Percentiles rank a stretch among this genome's conserved stretches.
Conservation (phyloP, 495 filamentous ascomycete species). For the Rhypophila decipiens region DNA sequence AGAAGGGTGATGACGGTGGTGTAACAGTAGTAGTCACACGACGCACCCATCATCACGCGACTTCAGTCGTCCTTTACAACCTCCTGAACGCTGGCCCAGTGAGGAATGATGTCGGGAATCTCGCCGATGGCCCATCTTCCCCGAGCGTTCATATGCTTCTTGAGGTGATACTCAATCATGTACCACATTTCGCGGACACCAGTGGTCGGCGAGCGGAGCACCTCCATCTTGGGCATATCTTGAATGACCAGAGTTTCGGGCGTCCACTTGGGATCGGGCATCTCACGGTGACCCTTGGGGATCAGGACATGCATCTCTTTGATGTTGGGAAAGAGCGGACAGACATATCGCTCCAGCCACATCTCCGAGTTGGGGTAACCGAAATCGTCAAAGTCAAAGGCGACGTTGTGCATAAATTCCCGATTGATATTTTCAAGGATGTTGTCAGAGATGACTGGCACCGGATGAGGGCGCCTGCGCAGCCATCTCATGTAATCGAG, state of each 20-base stretch:
- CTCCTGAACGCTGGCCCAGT: too few species aligned
- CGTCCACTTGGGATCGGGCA: not conserved
- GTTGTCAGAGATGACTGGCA: too few species aligned
- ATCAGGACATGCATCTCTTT: constrained; percentile 11
- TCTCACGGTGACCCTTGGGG: constrained; percentile 1
- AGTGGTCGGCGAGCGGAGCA: constrained; percentile 7
- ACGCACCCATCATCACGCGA: too few species aligned
- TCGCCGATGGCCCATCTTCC: too few species aligned
- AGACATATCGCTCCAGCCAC: not conserved
- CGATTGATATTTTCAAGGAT: not conserved
- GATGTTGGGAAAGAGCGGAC: constrained; percentile 7
- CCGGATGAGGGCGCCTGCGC: too few species aligned
- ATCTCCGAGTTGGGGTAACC: not conserved
- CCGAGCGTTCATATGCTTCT: too few species aligned
- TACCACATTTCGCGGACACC: constrained; percentile 9
- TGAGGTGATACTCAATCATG: too few species aligned
- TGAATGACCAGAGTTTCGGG: constrained; percentile 5
- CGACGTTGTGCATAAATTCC: constrained; percentile 8
- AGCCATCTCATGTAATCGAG: not conserved
- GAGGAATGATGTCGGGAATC: too few species aligned
- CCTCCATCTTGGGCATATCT: not conserved
- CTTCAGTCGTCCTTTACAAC: too few species aligned
- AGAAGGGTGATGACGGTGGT: too few species aligned
- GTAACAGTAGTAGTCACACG: too few species aligned
- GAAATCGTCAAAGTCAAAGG: constrained; percentile 11